Percentiles rank a stretch among this genome's conserved stretches.
Evolutionary conservation across 1,139 yeast genomes (phyloP).

Genomic region (Yamadazyma pseudoaaseri): DNA sequence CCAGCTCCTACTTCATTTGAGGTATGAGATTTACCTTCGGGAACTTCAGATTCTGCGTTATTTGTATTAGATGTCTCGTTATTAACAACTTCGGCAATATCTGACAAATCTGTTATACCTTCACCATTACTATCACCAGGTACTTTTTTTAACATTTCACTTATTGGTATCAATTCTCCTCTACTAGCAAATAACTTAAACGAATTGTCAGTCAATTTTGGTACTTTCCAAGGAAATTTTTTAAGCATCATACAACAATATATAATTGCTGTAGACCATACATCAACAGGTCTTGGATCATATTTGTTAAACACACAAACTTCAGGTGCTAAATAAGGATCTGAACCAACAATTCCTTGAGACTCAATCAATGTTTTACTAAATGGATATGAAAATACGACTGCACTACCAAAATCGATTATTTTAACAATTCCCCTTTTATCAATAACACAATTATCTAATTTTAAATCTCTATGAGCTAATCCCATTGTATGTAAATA

Average conservation of each 20-base stretch:
- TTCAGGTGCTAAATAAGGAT: slow-evolving; percentile 94
- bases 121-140: slow-evolving; percentile 22
- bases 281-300: slow-evolving; percentile 92
- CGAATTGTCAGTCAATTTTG: slow-evolving; percentile 81
- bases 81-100: slow-evolving; percentile 32
- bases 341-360: slow-evolving; percentile 91
- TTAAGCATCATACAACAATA: slow-evolving; percentile 93
- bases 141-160: slow-evolving; percentile 40
- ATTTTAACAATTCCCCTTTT: slow-evolving; percentile 81
- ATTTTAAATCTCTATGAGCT: slow-evolving; percentile 88
- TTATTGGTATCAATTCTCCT: slow-evolving; percentile 42
- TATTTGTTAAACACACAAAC: slow-evolving; percentile 79
- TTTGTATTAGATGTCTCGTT: slow-evolving; percentile 1
- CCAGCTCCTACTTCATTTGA: slow-evolving; percentile 68
- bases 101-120: slow-evolving; percentile 24
- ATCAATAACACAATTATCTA: slow-evolving; percentile 91
- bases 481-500: slow-evolving; percentile 86
- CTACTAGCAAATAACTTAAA: slow-evolving; percentile 63
- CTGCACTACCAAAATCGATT: slow-evolving; percentile 94
- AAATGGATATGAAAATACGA: slow-evolving; percentile 88
- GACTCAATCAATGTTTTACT: slow-evolving; percentile 77
- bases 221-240: slow-evolving; percentile 96
- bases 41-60: slow-evolving; percentile 6
- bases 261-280: slow-evolving; percentile 92
- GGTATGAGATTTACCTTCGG: slow-evolving; percentile 47